Base-by-base conservation (phyloP, 1,139 yeast species). In the Komagataea norvegica region DNA sequence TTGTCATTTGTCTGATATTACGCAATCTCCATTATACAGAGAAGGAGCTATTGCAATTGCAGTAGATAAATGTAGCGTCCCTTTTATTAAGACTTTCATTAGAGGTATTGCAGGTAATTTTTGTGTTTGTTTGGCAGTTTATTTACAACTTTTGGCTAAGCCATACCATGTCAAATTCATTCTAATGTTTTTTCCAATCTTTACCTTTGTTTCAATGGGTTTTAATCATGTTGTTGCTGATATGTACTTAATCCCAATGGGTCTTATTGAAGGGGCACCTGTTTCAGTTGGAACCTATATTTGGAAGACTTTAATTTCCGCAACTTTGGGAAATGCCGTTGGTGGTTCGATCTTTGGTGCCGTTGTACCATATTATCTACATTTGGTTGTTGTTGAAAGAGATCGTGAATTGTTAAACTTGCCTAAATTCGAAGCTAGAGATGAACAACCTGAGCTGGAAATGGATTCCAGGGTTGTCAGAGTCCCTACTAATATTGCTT, bases 151-250 rank as follows among this genome's bases (percentile, higher is more conserved):
- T 25, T 73, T 83, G 78, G 83, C 82, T 8, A 82, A 80, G 51
- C 93, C 94, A 0, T 52, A 79, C n/a, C 93, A 84, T 54, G 93
- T 85, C 28, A 82, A 82, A 51, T 68, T 80, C 32, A 31, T 81
- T n/a, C 60, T 80, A 64, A 71, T 84, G 64, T 49, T 67, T 7
- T 55, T 83, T 18, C 93, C 94, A 1, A 67, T 84, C 10, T 80
- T 82, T 59, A 75, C 88, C 0, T 81, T 84, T 56, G 93, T 82
- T 8, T 51, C 78, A 2, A 65, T 79, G 64, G 93, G 93, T 0
- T 84, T 77, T 57, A 77, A 86, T 5, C 94, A 85, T 55, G 76
- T 77, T 3, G 87, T 85, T 8, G 94, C 94, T 1, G 94, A 85
- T 57, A 82, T 84, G 89, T 77, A 67, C 48, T 50, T 81, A 41